These are phyloP conservation scores for Pseudogymnoascus sp. DNA, from an alignment of 2,329 filamentous ascomycete species.

Conservation along the genomic window DNA sequence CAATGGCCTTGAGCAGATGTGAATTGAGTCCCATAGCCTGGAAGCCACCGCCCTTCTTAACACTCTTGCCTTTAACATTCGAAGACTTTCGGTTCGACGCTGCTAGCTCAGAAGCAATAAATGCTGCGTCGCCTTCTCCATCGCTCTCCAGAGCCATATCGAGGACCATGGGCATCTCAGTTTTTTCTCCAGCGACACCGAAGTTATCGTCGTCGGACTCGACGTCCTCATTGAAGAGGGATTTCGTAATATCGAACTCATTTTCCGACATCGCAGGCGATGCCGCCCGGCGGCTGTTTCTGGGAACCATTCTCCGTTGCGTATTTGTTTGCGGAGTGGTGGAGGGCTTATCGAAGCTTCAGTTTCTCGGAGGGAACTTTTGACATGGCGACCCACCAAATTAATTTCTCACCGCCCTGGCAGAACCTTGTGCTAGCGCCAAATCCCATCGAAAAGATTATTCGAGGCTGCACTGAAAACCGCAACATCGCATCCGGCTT, in stretches of 20 bases:
- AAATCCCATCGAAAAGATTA: conserved; percentile 14
- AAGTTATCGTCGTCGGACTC: conserved; percentile 40
- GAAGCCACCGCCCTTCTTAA: conserved; percentile 94
- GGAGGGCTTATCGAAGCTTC: conserved; percentile 6
- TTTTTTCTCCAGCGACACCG: conserved; percentile 24
- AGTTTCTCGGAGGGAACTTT: conserved; percentile 6
- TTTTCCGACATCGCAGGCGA: conserved; percentile 84
- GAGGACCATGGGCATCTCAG: conserved; percentile 39
- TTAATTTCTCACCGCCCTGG: conserved; percentile 7
- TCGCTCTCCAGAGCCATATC: conserved; percentile 47
- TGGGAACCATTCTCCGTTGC: conserved; percentile 7
- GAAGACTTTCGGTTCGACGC: conserved; percentile 80
- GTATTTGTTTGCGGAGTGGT: conserved; percentile 7
- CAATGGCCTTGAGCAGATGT: conserved; percentile 81
- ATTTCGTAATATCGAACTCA: conserved; percentile 82
- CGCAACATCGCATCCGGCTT: conserved; percentile 10
- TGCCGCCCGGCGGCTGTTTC: conserved; percentile 48
- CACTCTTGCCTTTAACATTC: conserved; percentile 74
- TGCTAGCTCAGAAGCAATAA: conserved; percentile 82
- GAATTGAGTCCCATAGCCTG: conserved; percentile 88
- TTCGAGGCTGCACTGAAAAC: conserved; percentile 9
- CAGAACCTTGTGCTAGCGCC: not conserved
- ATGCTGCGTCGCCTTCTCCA: conserved; percentile 71
- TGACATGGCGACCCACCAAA: conserved; percentile 8
- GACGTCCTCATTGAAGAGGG: conserved; percentile 60